Base-by-base conservation (phyloP, 345 rosid genomes). In the Populus nigra region DNA sequence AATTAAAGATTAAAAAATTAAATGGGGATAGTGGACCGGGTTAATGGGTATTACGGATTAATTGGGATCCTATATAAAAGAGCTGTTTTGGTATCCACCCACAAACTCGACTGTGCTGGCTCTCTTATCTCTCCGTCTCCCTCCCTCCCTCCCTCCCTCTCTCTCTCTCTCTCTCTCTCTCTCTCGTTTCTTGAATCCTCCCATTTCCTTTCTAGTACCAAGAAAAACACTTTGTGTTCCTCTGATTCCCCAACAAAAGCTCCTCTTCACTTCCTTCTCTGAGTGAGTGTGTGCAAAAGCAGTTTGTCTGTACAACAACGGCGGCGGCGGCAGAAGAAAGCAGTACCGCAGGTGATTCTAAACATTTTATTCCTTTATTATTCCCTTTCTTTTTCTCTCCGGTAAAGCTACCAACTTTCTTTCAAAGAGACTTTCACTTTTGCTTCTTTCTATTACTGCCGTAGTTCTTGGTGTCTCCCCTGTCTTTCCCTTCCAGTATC, bases 61-160 rank as follows among this genome's bases (percentile, higher is more conserved):
- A 68, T 73, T 18, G 74, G 82, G 79, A 83, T 85, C 85, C 88
- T 87, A 89, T 87, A 89, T 85, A 87, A 87, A 84, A 77, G 10
- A 81, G 79, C 69, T 71, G 81, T 75, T 72, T 59, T 45, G 33
- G 71, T 69, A n/a, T 41, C 63, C 79, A 36, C 75, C 71, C 36
- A n/a, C 65, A 59, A 23, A 23, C 29, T 9, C 69, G 22, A 66
- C 63, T 23, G 67, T 35, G 29, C 70, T 63, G 69, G 47, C 3
- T 78, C 62, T 74, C 43, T 65, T 73, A 55, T 41, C 62, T 74
- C 27, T 66, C 53, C 7, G 4, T 67, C 67, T 72, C 75, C 43
- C 22, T n/a, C 12, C 25, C 43, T 29, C 31, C 31, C 25, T 25
- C 25, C 25, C 25, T 25, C 25, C 25, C 25, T 41, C 61, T 74